Base-by-base conservation (phyloP, 139 green algal species). In the Desmodesmus armatus region DNA sequence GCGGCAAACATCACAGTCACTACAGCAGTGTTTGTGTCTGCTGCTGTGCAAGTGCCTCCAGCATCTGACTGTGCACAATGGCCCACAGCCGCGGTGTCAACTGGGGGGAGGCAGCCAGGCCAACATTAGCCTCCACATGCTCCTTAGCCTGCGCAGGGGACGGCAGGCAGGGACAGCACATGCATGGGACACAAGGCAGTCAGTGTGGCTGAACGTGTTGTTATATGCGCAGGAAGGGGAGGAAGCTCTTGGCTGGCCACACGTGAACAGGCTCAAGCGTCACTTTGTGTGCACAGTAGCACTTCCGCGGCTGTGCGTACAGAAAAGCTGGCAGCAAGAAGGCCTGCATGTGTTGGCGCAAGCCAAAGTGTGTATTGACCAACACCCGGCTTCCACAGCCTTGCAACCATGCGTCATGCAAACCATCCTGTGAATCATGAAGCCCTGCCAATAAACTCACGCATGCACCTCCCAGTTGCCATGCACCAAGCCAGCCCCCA, bases 81-180 rank as follows among this genome's bases (percentile, higher is more conserved):
- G 41, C 47, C 60, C 60, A 84, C 60, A 84, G 39, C 27, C 41
- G 21, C 9, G 53, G 11, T 3, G 33, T n/a, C 27, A 85, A 27
- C 35, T 31, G 44, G 3, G 65, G n/a, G 23, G 29, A 11, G 11
- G 6, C 27, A 3, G 81, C 58, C 72, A 92, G 43, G 5, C 35
- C 31, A 35, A 85, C 47, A 51, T 94, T 94, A 4, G 37, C 25
- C 47, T 86, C 74, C 55, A 94, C 89, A 62, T 89, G 70, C 49
- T 84, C 62, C 43, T 82, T 51, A 3, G 75, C 75, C 75, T 82
- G 75, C 75, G 53, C 21, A 6, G 33, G 13, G 33, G 33, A 72
- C 63, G 41, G 67, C 31, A 7, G 13, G 47, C 47, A 55, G 47
- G 7, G 47, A 21, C 47, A 55, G 47, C 47, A 13, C 47, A 55